These are phyloP conservation scores for Aurinia saxatilis DNA, from an alignment of 345 rosid genomes.

Conservation along the genomic window DNA sequence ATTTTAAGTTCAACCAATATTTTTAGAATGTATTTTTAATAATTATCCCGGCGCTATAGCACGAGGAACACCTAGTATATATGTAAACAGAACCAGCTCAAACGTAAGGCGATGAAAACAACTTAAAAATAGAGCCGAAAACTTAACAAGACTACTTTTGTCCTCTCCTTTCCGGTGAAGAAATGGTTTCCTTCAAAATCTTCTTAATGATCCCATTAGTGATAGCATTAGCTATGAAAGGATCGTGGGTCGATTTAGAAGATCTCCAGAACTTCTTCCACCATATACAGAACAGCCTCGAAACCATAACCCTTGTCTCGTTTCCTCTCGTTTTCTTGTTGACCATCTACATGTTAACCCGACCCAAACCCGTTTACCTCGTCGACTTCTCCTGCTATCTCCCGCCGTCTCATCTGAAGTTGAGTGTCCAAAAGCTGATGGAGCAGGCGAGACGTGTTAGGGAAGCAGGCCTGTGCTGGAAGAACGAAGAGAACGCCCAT, in stretches of 20 bases:
- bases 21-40: too few species aligned
- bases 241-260: constrained; percentile 43
- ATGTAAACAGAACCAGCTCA: constrained; percentile 9
- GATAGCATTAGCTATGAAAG: constrained; percentile 44
- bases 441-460: constrained; percentile 70
- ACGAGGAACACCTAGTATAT: constrained; percentile 18
- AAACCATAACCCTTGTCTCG: constrained; percentile 41
- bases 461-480: constrained; percentile 62
- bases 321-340: constrained; percentile 45
- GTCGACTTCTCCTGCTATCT: constrained; percentile 71
- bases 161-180: constrained; percentile 6
- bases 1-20: too few species aligned
- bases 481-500: constrained; percentile 52
- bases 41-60: too few species aligned
- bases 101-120: constrained; percentile 7
- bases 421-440: constrained; percentile 49
- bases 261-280: constrained; percentile 44
- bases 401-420: constrained; percentile 62
- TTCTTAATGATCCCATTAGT: constrained; percentile 55
- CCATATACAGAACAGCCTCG: constrained; percentile 54
- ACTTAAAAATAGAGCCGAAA: constrained; percentile 18
- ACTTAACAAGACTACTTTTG: neutral
- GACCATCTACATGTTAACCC: constrained; percentile 56
- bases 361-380: constrained; percentile 58
- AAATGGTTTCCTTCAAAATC: constrained; percentile 37